phyloP scores from a whole-genome alignment of 169 alveolate species.

The Eimeria necatrix region DNA sequence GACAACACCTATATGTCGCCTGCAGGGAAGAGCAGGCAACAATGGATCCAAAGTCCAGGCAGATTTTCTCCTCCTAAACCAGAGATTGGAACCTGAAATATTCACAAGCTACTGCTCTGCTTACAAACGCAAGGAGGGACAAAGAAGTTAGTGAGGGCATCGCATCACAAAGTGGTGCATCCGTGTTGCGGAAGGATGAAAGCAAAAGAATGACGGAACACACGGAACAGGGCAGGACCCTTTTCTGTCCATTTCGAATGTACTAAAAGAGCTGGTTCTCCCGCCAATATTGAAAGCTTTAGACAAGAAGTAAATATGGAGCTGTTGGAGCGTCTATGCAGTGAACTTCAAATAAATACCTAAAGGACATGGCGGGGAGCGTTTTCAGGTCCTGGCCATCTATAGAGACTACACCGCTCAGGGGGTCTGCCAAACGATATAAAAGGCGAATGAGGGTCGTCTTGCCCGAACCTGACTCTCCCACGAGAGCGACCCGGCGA shows the following conservation, averaged over 20 bases:
- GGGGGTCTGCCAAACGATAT: slow-evolving; percentile 84
- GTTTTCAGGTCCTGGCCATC: slow-evolving; percentile 77
- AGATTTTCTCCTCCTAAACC: not conserved
- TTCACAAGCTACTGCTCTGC: too few species aligned
- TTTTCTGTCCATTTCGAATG: too few species aligned
- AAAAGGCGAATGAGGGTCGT: slow-evolving; percentile 91
- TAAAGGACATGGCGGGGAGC: slow-evolving; percentile 52
- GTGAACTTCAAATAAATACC: not conserved
- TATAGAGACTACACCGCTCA: slow-evolving; percentile 48
- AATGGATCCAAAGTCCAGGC: too few species aligned
- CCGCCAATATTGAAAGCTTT: too few species aligned
- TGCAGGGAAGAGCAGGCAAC: not conserved
- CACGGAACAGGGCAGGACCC: too few species aligned
- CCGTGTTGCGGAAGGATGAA: too few species aligned
- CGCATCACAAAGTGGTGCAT: too few species aligned
- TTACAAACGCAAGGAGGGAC: not conserved
- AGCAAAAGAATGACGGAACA: too few species aligned
- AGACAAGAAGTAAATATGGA: too few species aligned
- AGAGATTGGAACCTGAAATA: not conserved
- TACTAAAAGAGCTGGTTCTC: too few species aligned
- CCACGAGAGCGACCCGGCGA: slow-evolving; percentile 79
- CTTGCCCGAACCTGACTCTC: slow-evolving; percentile 91
- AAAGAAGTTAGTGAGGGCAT: not conserved
- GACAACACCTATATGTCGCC: slow-evolving; percentile 90
- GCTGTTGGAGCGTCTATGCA: too few species aligned